Conservation (phyloP, 2,329 filamentous ascomycete species). For the Cadophora malorum region DNA sequence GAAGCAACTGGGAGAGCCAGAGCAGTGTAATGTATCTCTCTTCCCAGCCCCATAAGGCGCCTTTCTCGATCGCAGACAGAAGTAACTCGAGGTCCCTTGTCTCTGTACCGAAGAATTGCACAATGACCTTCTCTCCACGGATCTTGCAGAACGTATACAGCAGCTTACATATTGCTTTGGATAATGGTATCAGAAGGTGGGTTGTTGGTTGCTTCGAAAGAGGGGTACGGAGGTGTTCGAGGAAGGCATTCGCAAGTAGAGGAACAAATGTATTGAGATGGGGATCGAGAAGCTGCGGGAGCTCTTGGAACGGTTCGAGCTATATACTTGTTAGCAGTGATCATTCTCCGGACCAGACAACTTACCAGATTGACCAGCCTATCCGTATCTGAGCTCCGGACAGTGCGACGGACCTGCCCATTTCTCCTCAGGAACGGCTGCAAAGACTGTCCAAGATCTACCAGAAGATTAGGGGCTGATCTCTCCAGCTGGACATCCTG, state of each 20-base stretch:
- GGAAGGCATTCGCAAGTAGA: slow-evolving; percentile 75
- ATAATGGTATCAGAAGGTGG: slow-evolving; percentile 45
- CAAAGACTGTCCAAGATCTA: slow-evolving; percentile 62
- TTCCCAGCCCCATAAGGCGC: slow-evolving; percentile 72
- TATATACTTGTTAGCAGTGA: slow-evolving; percentile 20
- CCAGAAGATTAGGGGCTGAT: slow-evolving; percentile 63
- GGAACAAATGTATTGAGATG: slow-evolving; percentile 79
- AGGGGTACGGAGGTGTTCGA: slow-evolving; percentile 66
- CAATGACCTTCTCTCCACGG: slow-evolving; percentile 89
- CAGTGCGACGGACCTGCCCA: slow-evolving; percentile 55
- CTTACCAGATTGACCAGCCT: slow-evolving; percentile 55
- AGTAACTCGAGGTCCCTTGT: slow-evolving; percentile 83
- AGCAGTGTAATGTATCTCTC: slow-evolving; percentile 86
- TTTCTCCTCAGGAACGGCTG: slow-evolving; percentile 57
- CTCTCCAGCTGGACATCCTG: slow-evolving; percentile 67
- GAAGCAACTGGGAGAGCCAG: slow-evolving; percentile 83
- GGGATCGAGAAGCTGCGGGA: slow-evolving; percentile 90
- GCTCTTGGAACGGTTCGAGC: slow-evolving; percentile 92
- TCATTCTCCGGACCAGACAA: background rate
- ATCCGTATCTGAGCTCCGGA: slow-evolving; percentile 57
- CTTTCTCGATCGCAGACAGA: slow-evolving; percentile 73
- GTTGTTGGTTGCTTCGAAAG: slow-evolving; percentile 47
- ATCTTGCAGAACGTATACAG: slow-evolving; percentile 95
- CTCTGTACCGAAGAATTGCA: slow-evolving; percentile 90
- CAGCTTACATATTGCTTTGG: slow-evolving; percentile 74